phyloP scores from a whole-genome alignment of 176 grass and related monocot species.

The Tillandsia fasciculata region DNA sequence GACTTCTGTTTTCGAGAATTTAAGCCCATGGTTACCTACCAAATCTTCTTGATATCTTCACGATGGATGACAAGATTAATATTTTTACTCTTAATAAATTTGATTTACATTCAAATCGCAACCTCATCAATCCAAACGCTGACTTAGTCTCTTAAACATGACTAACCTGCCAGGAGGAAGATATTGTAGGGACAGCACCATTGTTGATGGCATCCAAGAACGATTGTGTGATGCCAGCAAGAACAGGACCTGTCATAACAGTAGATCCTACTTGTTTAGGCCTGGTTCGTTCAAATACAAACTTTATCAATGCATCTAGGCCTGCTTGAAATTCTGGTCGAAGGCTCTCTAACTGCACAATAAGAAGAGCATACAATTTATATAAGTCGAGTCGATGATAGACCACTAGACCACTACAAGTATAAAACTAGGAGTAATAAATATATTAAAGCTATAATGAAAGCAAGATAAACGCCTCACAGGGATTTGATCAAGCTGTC shows the following conservation, averaged over 20 bases:
- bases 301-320: conserved; percentile 55
- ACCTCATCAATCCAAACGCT: no score
- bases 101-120: no score
- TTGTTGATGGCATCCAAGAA: conserved; percentile 78
- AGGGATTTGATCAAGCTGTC: conserved; percentile 60
- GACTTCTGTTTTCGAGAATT: neutral
- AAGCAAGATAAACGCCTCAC: conserved; percentile 22
- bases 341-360: conserved; percentile 49
- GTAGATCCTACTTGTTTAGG: conserved; percentile 63
- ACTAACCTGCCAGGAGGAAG: conserved; percentile 75
- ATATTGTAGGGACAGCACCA: conserved; percentile 67
- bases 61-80: no score
- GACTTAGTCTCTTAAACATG: neutral
- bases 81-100: no score
- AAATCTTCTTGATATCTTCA: neutral
- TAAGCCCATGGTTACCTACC: neutral
- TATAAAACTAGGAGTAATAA: conserved; percentile 1
- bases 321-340: conserved; percentile 53
- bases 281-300: conserved; percentile 58
- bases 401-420: neutral
- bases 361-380: neutral
- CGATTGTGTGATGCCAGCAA: conserved; percentile 52
- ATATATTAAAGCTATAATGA: neutral
- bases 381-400: conserved; percentile 2
- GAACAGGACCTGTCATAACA: conserved; percentile 59